Conservation (phyloP, 805 yeast genomes). For the Teunomyces funiuensis region DNA sequence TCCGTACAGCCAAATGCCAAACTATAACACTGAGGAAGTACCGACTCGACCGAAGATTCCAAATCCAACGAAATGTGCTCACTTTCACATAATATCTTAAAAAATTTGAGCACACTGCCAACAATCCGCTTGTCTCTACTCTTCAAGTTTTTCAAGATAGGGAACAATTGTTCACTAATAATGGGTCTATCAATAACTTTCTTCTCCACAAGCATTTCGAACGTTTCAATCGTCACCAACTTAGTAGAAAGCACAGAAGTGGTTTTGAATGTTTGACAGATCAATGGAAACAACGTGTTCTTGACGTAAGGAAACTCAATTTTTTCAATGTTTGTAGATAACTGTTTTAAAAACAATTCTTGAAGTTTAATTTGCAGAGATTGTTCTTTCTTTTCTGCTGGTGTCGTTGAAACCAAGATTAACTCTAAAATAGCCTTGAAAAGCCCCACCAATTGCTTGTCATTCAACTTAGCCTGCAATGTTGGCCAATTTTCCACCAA, state of each 20-base stretch:
- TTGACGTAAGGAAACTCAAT: constrained; percentile 72
- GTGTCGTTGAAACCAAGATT: constrained; percentile 24
- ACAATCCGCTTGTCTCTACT: constrained; percentile 72
- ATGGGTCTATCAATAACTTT: constrained; percentile 69
- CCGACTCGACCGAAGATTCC: constrained; percentile 27
- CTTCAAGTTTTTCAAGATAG: constrained; percentile 71
- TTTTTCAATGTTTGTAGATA: constrained; percentile 41
- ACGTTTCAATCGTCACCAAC: constrained; percentile 59
- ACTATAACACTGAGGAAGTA: constrained; percentile 28
- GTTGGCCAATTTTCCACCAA: constrained; percentile 46
- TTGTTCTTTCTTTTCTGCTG: constrained; percentile 27
- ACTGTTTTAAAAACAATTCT: constrained; percentile 49
- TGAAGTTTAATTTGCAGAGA: constrained; percentile 44
- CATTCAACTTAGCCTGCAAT: constrained; percentile 50
- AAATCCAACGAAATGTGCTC: constrained; percentile 29
- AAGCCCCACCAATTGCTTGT: constrained; percentile 49
- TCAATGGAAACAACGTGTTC: constrained; percentile 69
- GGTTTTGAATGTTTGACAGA: constrained; percentile 72
- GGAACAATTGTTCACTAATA: constrained; percentile 77
- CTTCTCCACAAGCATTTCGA: constrained; percentile 54
- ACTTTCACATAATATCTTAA: constrained; percentile 51
- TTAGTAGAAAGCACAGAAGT: constrained; percentile 85
- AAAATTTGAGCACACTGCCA: constrained; percentile 49
- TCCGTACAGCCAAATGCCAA: constrained; percentile 40
- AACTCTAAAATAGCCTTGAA: constrained; percentile 46